Evolutionary conservation across 1,139 yeast species (phyloP), one percentile per base, ranked within the genome.

Genomic region (Tardiomyces depauwii): DNA sequence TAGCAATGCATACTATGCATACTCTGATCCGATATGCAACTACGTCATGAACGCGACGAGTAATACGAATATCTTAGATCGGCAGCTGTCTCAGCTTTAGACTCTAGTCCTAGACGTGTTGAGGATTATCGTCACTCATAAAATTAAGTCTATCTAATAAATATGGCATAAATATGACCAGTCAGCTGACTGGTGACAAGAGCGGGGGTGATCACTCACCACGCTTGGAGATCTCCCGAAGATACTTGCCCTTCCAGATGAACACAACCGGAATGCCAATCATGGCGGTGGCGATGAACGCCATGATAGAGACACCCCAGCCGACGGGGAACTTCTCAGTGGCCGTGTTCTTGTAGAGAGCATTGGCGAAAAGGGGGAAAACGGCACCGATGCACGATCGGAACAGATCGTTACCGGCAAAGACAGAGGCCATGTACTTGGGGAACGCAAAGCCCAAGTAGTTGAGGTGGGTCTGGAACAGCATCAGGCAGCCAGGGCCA

Each of bases 401-500:
- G 53, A 70, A 68, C 46, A 77, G 64, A 13, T 71, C 76, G 54
- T 77, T 77, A 27, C 77, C 73, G 1, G 82, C 81, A 58, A 74
- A 77, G 2, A 76, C 80, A 3, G 82, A 76, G 0, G 82, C 83
- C 56, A 74, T 60, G 54, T 68, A 71, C 45, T 94, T 86, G 25
- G 94, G 94, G 64, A 79, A 86, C 2, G 85, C 65, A 71, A 79
- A 72, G 39, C 86, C 74, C 61, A 85, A 78, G 62, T 85, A 86
- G 48, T 80, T 73, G 59, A 86, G 71, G 40, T 80, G 77, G 12
- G 85, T 68, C 63, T 85, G 84, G 72, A 86, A 86, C 45, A 85
- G 76, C 57, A 82, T 67, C 51, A 82, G 75, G 51, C 82, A 70
- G 1, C 91, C 86, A 57, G 80, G 80, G 0, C 89, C 89, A 59